Conservation (phyloP, 306 rosid genomes). For the Sophora flavescens region DNA sequence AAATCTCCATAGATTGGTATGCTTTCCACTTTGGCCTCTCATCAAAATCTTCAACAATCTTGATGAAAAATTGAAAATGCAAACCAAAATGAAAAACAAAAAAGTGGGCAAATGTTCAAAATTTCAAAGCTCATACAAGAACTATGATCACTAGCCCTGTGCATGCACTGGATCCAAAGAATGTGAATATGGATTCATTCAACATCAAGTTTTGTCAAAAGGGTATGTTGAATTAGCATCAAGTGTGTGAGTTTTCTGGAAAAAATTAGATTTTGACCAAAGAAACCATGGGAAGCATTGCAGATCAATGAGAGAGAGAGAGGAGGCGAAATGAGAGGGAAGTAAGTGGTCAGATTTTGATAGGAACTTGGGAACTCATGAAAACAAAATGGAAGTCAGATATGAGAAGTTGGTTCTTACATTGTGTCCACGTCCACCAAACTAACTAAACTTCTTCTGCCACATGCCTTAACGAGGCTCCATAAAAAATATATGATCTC, state of each 20-base stretch:
- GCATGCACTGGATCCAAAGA: background rate
- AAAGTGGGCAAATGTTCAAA: background rate
- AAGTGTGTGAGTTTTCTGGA: constrained; percentile 10
- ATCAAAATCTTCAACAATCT: constrained; percentile 60
- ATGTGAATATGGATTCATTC: constrained; percentile 23
- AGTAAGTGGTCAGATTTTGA: constrained; percentile 55
- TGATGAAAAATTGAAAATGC: constrained; percentile 21
- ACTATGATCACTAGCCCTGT: constrained; percentile 6
- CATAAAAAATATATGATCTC: constrained; percentile 3
- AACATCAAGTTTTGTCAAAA: background rate
- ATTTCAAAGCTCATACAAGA: constrained; percentile 32
- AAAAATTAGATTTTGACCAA: constrained; percentile 34
- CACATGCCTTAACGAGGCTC: constrained; percentile 34
- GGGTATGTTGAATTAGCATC: constrained; percentile 35
- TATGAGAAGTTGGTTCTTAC: background rate
- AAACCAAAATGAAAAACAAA: background rate
- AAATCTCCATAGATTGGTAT: constrained; percentile 78
- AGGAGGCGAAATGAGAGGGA: constrained; percentile 69
- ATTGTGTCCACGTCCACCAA: constrained; percentile 31
- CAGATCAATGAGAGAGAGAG: constrained; percentile 50
- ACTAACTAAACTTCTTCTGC: constrained; percentile 43
- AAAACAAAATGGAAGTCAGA: background rate
- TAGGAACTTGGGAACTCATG: constrained; percentile 11
- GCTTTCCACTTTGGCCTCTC: constrained; percentile 66
- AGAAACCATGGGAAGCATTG: constrained; percentile 36